Base-by-base conservation (phyloP, 495 filamentous ascomycete species). In the Xylaria nigripes region DNA sequence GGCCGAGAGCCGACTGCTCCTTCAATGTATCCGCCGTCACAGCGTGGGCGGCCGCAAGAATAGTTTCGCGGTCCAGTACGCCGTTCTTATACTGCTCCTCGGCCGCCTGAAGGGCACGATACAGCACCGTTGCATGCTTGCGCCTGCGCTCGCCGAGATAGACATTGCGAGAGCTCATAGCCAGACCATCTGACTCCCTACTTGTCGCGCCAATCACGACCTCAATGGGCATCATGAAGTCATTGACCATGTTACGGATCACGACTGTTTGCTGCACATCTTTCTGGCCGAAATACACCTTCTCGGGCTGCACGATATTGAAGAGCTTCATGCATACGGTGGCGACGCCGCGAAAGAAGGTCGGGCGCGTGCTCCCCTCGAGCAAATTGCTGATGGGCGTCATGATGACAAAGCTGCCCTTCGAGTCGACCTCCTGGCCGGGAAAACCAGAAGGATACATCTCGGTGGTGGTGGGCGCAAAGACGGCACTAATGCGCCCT, bases 291-390 rank as follows among this genome's bases (percentile, higher is more conserved):
- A 99, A 96, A 66, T 96, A 99, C 1, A 90, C 94, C 41, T 81
- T 81, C 40, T 95, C 88, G 2, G 93, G 89, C 59, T 83, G 78
- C 36, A 90, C 85, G 45, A 92, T 88, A 64, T 96, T 97, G 71
- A 98, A 93, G 21, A 98, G 72, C 76, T 98, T 98, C 85, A 90
- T 92, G 71, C 90, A 95, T 10, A 98, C 86, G 10, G 94, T 97
- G 23, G 93, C 92, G 22, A 98, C 93, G 5, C 93, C 93, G 21
- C 94, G 75, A 68, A 98, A 97, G 70, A 98, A 98, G 13, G 94
- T 91, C 3, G 93, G 93, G n/a, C 93, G 74, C 7, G 83, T 86
- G 6, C 78, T 77, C 13, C 93, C 93, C 70, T 98, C 93, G 3
- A 97, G 75, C 42, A 88, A 77, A 46, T 80, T 81, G 7, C 82